Percentiles rank a stretch among this genome's conserved stretches.
phyloP scores from a whole-genome alignment of 805 yeast genomes.

The Suhomyces vadensis region DNA sequence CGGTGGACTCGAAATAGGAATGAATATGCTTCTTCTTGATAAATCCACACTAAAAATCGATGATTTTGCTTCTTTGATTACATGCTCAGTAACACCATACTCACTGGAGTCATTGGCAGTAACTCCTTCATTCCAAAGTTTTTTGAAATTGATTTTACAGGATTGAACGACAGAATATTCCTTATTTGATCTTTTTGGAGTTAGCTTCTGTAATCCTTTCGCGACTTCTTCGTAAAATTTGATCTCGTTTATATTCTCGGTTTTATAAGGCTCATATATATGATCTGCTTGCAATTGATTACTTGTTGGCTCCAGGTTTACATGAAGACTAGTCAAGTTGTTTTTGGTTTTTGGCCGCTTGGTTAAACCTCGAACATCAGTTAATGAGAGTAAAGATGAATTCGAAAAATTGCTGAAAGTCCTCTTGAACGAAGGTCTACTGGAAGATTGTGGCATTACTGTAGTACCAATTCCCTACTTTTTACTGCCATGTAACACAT shows the following conservation, averaged over 20 bases:
- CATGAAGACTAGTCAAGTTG: not conserved
- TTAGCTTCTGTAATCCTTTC: too few relatives aligned
- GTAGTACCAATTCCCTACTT: too few relatives aligned
- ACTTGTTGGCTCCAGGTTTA: not conserved
- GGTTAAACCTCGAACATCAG: not conserved
- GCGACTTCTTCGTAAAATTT: too few relatives aligned
- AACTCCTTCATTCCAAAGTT: too few relatives aligned
- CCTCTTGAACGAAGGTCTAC: not conserved
- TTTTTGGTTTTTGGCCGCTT: not conserved
- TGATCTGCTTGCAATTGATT: not conserved
- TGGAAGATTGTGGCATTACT: not conserved
- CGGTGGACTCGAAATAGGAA: slow-evolving; percentile 3
- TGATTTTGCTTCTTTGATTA: not conserved
- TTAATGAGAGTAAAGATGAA: not conserved
- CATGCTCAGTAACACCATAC: not conserved
- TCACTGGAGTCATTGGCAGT: too few relatives aligned
- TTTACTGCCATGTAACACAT: not conserved
- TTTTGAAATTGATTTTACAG: too few relatives aligned
- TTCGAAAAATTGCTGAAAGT: not conserved
- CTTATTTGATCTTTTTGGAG: too few relatives aligned
- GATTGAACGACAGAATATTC: too few relatives aligned
- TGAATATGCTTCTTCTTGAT: slow-evolving; percentile 1
- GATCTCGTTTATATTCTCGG: too few relatives aligned
- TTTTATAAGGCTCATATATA: too few relatives aligned
- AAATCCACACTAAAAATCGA: not conserved